Conservation (phyloP, 2,329 filamentous ascomycete genomes). For the Pseudocercospora macadamiae region DNA sequence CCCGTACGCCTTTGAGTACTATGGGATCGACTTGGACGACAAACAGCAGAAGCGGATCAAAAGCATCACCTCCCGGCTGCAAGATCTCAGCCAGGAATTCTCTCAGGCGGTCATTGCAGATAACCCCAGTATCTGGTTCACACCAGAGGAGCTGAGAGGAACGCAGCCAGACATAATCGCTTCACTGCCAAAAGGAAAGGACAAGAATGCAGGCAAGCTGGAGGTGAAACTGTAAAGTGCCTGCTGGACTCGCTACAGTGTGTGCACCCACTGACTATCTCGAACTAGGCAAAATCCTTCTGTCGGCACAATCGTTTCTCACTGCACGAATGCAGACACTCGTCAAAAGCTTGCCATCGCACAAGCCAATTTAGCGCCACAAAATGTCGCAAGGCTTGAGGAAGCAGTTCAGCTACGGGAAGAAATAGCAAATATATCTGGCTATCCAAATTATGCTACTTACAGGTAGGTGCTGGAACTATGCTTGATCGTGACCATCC, state of each 20-base stretch:
- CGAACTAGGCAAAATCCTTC: not conserved
- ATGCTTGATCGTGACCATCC: too few species aligned
- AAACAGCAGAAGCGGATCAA: not conserved
- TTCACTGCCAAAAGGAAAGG: slow-evolving; percentile 69
- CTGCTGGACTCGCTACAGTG: slow-evolving; percentile 63
- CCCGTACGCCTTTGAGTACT: not conserved
- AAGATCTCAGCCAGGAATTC: not conserved
- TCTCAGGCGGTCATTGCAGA: slow-evolving; percentile 59
- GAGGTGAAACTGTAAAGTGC: slow-evolving; percentile 72
- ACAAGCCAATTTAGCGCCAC: not conserved
- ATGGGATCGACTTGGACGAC: not conserved
- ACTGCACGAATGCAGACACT: not conserved
- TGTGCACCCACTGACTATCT: not conserved
- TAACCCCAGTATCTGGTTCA: slow-evolving; percentile 75
- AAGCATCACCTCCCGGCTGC: not conserved
- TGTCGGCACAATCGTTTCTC: not conserved
- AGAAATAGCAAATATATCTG: not conserved
- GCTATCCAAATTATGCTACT: not conserved
- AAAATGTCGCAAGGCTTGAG: not conserved
- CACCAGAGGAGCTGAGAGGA: slow-evolving; percentile 69
- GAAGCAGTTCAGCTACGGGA: not conserved
- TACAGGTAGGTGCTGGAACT: too few species aligned
- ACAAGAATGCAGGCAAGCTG: slow-evolving; percentile 67
- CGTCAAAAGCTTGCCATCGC: not conserved
- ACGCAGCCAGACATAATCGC: slow-evolving; percentile 71